These are phyloP conservation scores for Coemansia erecta DNA, from an alignment of 192 early-diverging fungal genomes.

Conservation along the genomic window DNA sequence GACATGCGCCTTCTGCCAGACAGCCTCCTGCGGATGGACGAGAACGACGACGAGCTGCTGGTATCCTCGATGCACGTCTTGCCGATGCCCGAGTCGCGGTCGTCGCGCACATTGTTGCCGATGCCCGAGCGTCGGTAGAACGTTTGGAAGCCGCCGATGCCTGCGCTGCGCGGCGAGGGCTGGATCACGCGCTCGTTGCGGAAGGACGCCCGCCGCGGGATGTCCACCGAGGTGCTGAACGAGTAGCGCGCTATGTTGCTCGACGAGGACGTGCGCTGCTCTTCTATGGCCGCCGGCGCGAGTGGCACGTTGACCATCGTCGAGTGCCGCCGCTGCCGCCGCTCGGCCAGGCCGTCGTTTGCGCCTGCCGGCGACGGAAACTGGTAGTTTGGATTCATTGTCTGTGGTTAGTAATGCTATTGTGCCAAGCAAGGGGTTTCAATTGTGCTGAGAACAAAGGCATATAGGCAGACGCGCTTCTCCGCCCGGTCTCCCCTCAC, in stretches of 20 bases:
- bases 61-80: constrained; percentile 21
- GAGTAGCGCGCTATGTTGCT: neutral
- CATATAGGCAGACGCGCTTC: too few species aligned
- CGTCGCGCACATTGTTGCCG: constrained; percentile 20
- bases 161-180: constrained; percentile 2
- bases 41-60: neutral
- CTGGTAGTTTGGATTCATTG: constrained; percentile 4
- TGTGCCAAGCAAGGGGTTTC: too few species aligned
- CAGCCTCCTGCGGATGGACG: constrained; percentile 11
- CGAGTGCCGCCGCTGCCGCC: neutral
- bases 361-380: neutral
- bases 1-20: neutral
- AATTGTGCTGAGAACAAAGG: neutral
- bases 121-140: constrained; percentile 18
- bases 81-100: constrained; percentile 31
- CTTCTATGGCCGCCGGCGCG: neutral
- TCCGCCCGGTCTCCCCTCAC: too few species aligned
- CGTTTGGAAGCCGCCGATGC: constrained; percentile 20
- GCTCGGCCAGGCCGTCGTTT: too few species aligned
- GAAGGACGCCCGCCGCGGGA: constrained; percentile 3
- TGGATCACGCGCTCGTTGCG: constrained; percentile 3
- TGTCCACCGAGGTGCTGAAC: constrained; percentile 8
- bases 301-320: neutral
- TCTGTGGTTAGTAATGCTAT: neutral
- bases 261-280: neutral